These are phyloP conservation scores for Mycena citricolor DNA, from an alignment of 1,284 basidiomycete species.

Conservation along the genomic window DNA sequence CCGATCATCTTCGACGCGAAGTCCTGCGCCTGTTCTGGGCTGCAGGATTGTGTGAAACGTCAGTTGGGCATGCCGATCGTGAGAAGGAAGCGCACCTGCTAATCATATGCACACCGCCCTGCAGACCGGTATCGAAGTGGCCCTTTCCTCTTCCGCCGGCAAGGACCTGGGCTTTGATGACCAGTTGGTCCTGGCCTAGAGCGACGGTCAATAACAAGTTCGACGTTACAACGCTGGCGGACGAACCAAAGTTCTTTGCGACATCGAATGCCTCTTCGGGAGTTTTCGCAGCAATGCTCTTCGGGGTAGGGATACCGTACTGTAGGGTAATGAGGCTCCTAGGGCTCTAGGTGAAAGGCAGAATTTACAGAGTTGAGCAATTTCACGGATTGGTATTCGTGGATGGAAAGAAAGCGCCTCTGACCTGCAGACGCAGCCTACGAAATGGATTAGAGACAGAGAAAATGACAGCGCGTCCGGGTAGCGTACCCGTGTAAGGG, in stretches of 20 bases:
- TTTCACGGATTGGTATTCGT: slow-evolving; percentile 97
- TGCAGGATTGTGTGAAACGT: slow-evolving; percentile 38
- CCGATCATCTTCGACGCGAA: slow-evolving; percentile 94
- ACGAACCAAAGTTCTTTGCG: slow-evolving; percentile 81
- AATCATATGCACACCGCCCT: slow-evolving; percentile 97
- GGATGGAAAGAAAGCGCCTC: slow-evolving; percentile 94
- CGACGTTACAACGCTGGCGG: slow-evolving; percentile 9
- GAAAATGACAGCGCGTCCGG: slow-evolving; percentile 8
- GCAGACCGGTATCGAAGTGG: slow-evolving; percentile 93
- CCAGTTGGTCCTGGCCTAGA: slow-evolving; percentile 69
- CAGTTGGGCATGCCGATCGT: slow-evolving; percentile 5
- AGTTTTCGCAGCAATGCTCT: slow-evolving; percentile 84
- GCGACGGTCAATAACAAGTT: slow-evolving; percentile 19
- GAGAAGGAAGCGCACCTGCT: slow-evolving; percentile 60
- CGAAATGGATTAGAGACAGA: slow-evolving; percentile 13
- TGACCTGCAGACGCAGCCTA: slow-evolving; percentile 75
- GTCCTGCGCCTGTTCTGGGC: slow-evolving; percentile 87
- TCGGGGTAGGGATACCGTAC: slow-evolving; percentile 98
- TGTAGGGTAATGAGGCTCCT: slow-evolving; percentile 33
- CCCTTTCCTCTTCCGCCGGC: slow-evolving; percentile 99
- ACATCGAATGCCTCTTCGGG: slow-evolving; percentile 90
- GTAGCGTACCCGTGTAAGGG: slow-evolving; percentile 58
- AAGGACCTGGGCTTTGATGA: slow-evolving; percentile 98
- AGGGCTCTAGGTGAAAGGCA: slow-evolving; percentile 4
- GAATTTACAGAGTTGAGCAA: slow-evolving; percentile 84